A percentile compares a stretch with the other conserved stretches of the same genome.
These are phyloP conservation scores for Fagopyrum homotropicum DNA, from an alignment of 148 eudicot genomes.

Conservation along the genomic window DNA sequence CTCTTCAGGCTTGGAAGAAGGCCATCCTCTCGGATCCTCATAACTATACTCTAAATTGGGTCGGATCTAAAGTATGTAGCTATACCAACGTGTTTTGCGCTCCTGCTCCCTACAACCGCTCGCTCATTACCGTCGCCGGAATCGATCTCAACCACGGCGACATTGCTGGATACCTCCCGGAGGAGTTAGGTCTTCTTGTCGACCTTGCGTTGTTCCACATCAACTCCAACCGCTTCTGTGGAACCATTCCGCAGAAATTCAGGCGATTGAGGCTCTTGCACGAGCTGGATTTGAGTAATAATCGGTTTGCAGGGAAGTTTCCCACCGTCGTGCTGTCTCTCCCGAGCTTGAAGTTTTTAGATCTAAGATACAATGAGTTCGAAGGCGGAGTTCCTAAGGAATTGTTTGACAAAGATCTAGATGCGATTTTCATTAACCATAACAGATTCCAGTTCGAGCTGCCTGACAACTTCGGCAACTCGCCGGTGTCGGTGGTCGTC, in stretches of 20 bases:
- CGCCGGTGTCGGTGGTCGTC: conserved; percentile 86
- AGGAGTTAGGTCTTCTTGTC: conserved; percentile 57
- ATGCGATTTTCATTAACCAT: conserved; percentile 76
- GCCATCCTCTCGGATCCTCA: conserved; percentile 81
- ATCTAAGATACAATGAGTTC: conserved; percentile 78
- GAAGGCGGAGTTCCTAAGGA: conserved; percentile 62
- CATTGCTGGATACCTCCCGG: conserved; percentile 81
- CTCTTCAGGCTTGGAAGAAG: conserved; percentile 74
- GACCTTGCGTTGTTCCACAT: conserved; percentile 77
- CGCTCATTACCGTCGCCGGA: conserved; percentile 49
- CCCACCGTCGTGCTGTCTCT: conserved; percentile 56
- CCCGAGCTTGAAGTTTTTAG: conserved; percentile 49
- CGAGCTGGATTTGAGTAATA: conserved; percentile 89
- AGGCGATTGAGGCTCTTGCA: conserved; percentile 32
- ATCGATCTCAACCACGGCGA: conserved; percentile 84
- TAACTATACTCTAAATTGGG: conserved; percentile 59
- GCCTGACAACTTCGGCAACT: conserved; percentile 78
- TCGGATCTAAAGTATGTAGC: conserved; percentile 66
- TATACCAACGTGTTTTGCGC: conserved; percentile 76
- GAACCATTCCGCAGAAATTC: conserved; percentile 58
- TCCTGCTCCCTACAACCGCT: conserved; percentile 36
- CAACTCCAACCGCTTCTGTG: conserved; percentile 79
- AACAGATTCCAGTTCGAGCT: conserved; percentile 63
- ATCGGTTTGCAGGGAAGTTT: conserved; percentile 75
- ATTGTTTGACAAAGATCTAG: conserved; percentile 63